A percentile compares a stretch with the other conserved stretches of the same genome.
Evolutionary conservation across 2,329 filamentous ascomycete genomes (phyloP).

Genomic region (Aspergillus pseudoglaucus): DNA sequence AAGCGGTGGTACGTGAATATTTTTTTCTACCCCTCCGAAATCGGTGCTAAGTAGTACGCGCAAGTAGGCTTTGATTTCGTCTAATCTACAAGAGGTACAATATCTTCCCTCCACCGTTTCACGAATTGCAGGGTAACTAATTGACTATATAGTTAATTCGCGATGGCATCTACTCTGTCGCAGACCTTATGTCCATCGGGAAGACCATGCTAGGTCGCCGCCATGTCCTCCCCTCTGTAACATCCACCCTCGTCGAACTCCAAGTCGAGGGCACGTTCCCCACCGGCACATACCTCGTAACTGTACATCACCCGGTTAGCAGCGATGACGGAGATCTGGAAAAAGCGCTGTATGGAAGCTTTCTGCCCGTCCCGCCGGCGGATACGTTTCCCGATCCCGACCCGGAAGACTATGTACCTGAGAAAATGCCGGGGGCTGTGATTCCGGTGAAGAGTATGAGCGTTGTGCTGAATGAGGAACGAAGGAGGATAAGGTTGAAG

Average conservation of each 20-base stretch:
- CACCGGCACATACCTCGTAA: slow-evolving; percentile 86
- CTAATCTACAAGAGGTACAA: slow-evolving; percentile 74
- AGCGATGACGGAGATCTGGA: slow-evolving; percentile 79
- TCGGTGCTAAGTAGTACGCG: slow-evolving; percentile 6
- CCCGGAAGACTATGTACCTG: slow-evolving; percentile 58
- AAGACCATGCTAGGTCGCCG: slow-evolving; percentile 88
- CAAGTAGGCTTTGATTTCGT: slow-evolving; percentile 56
- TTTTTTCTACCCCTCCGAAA: not conserved
- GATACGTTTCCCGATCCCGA: slow-evolving; percentile 62
- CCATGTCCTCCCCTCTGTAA: slow-evolving; percentile 80
- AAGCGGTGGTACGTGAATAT: slow-evolving; percentile 60
- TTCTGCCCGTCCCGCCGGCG: slow-evolving; percentile 69
- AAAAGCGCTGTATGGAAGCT: slow-evolving; percentile 85
- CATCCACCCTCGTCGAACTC: slow-evolving; percentile 70
- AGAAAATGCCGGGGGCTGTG: slow-evolving; percentile 72
- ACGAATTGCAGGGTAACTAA: too few species aligned
- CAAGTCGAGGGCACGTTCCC: slow-evolving; percentile 94
- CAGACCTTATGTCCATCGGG: slow-evolving; percentile 87
- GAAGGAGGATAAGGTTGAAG: slow-evolving; percentile 64
- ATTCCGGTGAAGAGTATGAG: slow-evolving; percentile 61
- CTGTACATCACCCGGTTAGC: slow-evolving; percentile 82
- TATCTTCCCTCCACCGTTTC: too few species aligned
- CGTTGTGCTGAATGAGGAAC: slow-evolving; percentile 65
- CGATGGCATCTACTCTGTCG: slow-evolving; percentile 87
- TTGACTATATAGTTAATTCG: slow-evolving; percentile 62